Conservation (phyloP, 495 filamentous ascomycete genomes). For the Penicillium silybi region DNA sequence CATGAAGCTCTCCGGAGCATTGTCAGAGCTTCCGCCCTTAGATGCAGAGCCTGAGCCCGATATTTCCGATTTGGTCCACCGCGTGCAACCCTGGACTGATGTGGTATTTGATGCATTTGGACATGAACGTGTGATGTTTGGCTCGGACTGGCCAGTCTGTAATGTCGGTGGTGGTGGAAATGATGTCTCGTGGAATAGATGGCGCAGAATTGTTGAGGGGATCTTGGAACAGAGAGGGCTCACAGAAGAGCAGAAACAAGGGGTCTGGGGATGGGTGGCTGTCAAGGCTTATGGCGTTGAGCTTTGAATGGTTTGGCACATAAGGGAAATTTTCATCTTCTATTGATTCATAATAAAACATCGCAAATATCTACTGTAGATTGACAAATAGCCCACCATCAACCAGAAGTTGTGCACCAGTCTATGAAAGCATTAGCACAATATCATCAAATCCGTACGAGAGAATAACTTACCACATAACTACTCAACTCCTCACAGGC, state of each 20-base stretch:
- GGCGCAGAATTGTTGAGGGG: slow-evolving; percentile 44
- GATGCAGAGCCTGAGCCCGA: slow-evolving; percentile 30
- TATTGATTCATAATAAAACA: background rate
- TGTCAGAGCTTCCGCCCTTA: slow-evolving; percentile 63
- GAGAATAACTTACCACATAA: slow-evolving; percentile 15
- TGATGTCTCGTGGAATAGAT: slow-evolving; percentile 47
- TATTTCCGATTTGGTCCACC: slow-evolving; percentile 37
- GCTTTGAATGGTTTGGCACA: slow-evolving; percentile 15
- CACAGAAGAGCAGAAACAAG: slow-evolving; percentile 51
- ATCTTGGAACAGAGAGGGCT: slow-evolving; percentile 56
- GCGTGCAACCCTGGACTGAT: slow-evolving; percentile 60
- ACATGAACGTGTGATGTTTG: slow-evolving; percentile 74
- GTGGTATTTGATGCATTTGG: slow-evolving; percentile 66
- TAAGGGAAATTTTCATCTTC: background rate
- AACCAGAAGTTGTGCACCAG: slow-evolving; percentile 5
- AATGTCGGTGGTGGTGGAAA: slow-evolving; percentile 58
- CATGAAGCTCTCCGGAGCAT: slow-evolving; percentile 85
- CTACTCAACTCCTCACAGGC: slow-evolving; percentile 28
- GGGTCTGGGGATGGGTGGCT: slow-evolving; percentile 68
- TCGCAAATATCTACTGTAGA: slow-evolving; percentile 2
- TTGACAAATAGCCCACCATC: slow-evolving; percentile 11
- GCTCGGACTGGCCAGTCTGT: slow-evolving; percentile 87
- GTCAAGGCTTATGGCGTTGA: slow-evolving; percentile 58
- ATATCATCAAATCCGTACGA: background rate
- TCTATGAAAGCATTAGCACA: background rate